Percentiles rank a stretch among this genome's conserved stretches.
Evolutionary conservation across 331 rosid genomes (phyloP).

Genomic region (Malus hybrid): DNA sequence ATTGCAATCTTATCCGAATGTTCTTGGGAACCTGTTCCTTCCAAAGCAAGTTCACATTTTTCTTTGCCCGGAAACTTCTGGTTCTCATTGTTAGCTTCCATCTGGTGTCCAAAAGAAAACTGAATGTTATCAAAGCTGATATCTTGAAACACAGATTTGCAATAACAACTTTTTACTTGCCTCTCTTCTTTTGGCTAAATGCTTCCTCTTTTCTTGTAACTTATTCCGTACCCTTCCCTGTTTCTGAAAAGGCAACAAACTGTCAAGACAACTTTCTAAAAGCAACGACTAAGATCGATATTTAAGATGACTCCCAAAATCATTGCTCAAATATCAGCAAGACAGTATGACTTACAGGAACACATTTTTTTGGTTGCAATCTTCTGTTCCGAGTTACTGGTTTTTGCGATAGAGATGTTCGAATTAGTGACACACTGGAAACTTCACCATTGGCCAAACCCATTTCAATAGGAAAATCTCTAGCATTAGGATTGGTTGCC

Average conservation of each 20-base stretch:
- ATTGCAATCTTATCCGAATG: slow-evolving; percentile 33
- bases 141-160: slow-evolving; percentile 10
- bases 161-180: slow-evolving; percentile 25
- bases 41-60: slow-evolving; percentile 68
- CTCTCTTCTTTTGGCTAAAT: slow-evolving; percentile 34
- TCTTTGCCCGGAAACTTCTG: slow-evolving; percentile 27
- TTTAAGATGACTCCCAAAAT: not conserved
- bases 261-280: slow-evolving; percentile 20
- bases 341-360: slow-evolving; percentile 35
- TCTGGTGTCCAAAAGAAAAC: slow-evolving; percentile 40
- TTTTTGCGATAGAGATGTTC: slow-evolving; percentile 26
- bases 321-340: not conserved
- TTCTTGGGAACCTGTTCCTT: slow-evolving; percentile 35
- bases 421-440: slow-evolving; percentile 13
- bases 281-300: not conserved
- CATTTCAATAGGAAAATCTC: slow-evolving; percentile 45
- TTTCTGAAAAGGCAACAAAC: slow-evolving; percentile 15
- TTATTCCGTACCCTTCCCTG: slow-evolving; percentile 56
- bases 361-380: slow-evolving; percentile 23
- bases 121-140: slow-evolving; percentile 8
- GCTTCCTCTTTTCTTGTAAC: slow-evolving; percentile 51
- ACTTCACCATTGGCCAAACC: slow-evolving; percentile 33
- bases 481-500: slow-evolving; percentile 67
- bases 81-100: slow-evolving; percentile 28
- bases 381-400: slow-evolving; percentile 25